Conservation (phyloP, 1,139 yeast species). For the Geotrichum candidum region DNA sequence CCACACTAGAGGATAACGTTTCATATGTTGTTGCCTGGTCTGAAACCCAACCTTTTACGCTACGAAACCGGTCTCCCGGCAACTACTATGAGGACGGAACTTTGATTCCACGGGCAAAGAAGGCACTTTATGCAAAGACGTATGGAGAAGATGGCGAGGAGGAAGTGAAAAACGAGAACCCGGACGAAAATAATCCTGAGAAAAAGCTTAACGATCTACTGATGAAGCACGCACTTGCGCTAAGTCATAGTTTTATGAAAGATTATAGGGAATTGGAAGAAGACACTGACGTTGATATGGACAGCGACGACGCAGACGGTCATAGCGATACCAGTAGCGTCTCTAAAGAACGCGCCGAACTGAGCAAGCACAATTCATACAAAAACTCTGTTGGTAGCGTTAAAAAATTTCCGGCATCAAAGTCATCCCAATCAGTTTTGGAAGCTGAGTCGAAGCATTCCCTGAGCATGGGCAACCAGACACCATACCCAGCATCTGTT, state of each 20-base stretch:
- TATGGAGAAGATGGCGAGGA: conserved; percentile 1
- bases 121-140: neutral
- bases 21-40: conserved; percentile 19
- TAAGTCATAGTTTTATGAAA: conserved; percentile 1
- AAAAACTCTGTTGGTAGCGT: neutral
- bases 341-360: neutral
- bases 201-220: neutral
- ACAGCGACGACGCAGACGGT: neutral
- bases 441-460: neutral
- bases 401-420: neutral
- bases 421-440: neutral
- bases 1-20: conserved; percentile 12
- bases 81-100: conserved; percentile 16
- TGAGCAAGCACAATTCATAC: neutral
- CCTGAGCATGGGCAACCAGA: neutral
- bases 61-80: conserved; percentile 16
- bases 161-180: neutral
- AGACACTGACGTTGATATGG: conserved; percentile 2
- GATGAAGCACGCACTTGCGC: neutral
- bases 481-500: neutral
- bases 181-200: conserved; percentile 2
- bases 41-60: conserved; percentile 16
- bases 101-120: conserved; percentile 7
- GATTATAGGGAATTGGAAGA: conserved; percentile 13
- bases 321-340: neutral